phyloP scores from a whole-genome alignment of 768 basidiomycete species.

The Steccherinum ochraceum region DNA sequence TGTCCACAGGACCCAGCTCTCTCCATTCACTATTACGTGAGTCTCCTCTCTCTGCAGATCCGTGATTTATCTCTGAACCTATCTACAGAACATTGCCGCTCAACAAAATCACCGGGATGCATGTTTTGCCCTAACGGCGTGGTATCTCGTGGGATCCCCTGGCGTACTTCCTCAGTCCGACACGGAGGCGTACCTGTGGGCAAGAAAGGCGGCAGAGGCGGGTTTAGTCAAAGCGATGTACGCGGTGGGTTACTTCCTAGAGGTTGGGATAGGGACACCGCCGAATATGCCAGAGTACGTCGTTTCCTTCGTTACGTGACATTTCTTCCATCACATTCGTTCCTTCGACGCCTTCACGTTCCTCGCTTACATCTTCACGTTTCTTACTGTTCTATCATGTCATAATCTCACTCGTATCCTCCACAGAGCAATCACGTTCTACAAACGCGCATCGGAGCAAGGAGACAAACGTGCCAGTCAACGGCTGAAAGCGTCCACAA shows the following conservation, averaged over 20 bases:
- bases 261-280: slow-evolving; percentile 85
- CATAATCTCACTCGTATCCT: too few relatives aligned
- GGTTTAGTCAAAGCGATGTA: slow-evolving; percentile 96
- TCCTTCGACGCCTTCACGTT: slow-evolving; percentile 1
- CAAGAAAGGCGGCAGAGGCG: slow-evolving; percentile 88
- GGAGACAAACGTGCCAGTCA: slow-evolving; percentile 93
- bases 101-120: slow-evolving; percentile 96
- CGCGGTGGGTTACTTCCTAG: slow-evolving; percentile 94
- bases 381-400: background rate
- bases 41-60: slow-evolving; percentile 24
- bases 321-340: slow-evolving; percentile 6
- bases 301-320: slow-evolving; percentile 4
- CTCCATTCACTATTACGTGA: slow-evolving; percentile 97
- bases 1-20: slow-evolving; percentile 96
- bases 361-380: slow-evolving; percentile 7
- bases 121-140: slow-evolving; percentile 96
- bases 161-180: slow-evolving; percentile 98
- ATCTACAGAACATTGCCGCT: slow-evolving; percentile 87
- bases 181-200: slow-evolving; percentile 97
- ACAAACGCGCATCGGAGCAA: slow-evolving; percentile 83
- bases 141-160: slow-evolving; percentile 98
- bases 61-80: slow-evolving; percentile 2
- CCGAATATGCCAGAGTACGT: slow-evolving; percentile 63
- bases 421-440: slow-evolving; percentile 67
- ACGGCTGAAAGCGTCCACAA: slow-evolving; percentile 61